Evolutionary conservation across 805 yeast species (phyloP).

Genomic region (Cyberlindnera subsufficiens): DNA sequence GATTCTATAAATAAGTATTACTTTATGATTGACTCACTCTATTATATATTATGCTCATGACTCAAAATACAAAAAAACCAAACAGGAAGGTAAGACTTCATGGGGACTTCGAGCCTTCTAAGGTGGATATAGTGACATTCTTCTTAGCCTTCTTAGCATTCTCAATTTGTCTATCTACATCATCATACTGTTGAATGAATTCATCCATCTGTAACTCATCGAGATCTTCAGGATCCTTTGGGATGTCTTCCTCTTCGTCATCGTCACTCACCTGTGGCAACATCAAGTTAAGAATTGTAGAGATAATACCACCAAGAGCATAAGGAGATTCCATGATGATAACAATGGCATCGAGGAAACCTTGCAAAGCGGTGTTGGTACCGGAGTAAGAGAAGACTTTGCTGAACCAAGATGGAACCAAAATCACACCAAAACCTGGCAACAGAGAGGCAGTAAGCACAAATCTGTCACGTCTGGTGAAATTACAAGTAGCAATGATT

Average conservation of each 20-base stretch:
- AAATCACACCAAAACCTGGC: constrained; percentile 62
- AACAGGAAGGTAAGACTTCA: background rate
- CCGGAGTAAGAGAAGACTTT: constrained; percentile 63
- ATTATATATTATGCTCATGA: too few relatives aligned
- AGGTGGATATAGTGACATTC: background rate
- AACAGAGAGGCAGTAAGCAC: constrained; percentile 59
- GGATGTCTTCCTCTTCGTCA: constrained; percentile 9
- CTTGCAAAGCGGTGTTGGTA: constrained; percentile 46
- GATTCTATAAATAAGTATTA: too few relatives aligned
- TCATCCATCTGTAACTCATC: constrained; percentile 21
- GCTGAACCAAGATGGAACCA: constrained; percentile 61
- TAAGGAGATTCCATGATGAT: constrained; percentile 70
- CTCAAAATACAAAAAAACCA: too few relatives aligned
- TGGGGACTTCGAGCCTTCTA: background rate
- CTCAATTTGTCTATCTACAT: constrained; percentile 12
- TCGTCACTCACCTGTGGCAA: constrained; percentile 50
- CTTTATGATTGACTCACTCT: too few relatives aligned
- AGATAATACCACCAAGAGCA: constrained; percentile 64
- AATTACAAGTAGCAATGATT: constrained; percentile 46
- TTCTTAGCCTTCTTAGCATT: constrained; percentile 2
- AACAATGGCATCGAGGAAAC: constrained; percentile 62
- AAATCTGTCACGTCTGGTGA: constrained; percentile 70
- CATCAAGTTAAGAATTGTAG: constrained; percentile 53
- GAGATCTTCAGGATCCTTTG: constrained; percentile 11
- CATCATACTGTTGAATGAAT: constrained; percentile 22